A percentile compares a stretch with the other conserved stretches of the same genome.
phyloP scores from a whole-genome alignment of 176 grass and related monocot genomes.

The Carex myosuroides region DNA sequence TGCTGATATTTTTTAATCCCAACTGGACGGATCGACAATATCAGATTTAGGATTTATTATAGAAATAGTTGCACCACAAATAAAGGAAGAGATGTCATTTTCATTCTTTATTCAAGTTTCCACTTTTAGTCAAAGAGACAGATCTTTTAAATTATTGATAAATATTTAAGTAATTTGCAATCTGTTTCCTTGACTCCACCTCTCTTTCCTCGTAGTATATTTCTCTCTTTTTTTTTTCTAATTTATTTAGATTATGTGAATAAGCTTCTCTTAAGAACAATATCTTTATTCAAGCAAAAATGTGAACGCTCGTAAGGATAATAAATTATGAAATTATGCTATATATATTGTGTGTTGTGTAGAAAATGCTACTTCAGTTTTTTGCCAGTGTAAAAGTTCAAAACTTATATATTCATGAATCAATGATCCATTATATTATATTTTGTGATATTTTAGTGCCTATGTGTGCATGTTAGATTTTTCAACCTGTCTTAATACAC shows the following conservation, averaged over 20 bases:
- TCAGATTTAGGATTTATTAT: neutral
- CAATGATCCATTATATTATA: too few relatives aligned
- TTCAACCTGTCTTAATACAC: too few relatives aligned
- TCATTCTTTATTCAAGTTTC: neutral
- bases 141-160: neutral
- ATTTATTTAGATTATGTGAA: neutral
- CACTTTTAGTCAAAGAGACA: neutral
- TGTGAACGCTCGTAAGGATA: too few relatives aligned
- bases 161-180: neutral
- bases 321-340: too few relatives aligned
- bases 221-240: neutral
- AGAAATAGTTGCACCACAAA: neutral
- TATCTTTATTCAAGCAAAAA: too few relatives aligned
- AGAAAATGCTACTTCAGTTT: too few relatives aligned
- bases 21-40: neutral
- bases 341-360: too few relatives aligned
- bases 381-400: too few relatives aligned
- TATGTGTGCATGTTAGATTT: too few relatives aligned
- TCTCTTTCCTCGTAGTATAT: neutral
- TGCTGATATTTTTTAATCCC: neutral
- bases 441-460: too few relatives aligned
- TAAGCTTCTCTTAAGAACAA: too few relatives aligned
- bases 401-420: too few relatives aligned
- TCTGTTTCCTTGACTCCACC: neutral
- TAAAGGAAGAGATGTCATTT: neutral